A percentile compares a stretch with the other conserved stretches of the same genome.
Evolutionary conservation across 495 filamentous ascomycete genomes (phyloP).

Genomic region (Chaetomium cochliodes): DNA sequence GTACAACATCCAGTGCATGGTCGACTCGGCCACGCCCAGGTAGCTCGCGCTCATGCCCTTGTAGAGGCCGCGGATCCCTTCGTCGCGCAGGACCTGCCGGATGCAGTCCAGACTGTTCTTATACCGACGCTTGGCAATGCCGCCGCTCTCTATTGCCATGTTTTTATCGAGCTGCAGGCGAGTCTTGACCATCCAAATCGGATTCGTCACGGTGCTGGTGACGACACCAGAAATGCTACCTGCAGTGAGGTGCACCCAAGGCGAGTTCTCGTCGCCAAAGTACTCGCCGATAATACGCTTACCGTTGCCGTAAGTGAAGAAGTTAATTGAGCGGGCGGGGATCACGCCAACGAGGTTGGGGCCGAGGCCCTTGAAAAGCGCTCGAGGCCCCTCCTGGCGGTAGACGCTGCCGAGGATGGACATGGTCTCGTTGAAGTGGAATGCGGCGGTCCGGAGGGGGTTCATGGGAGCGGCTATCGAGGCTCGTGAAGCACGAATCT

Average conservation of each 20-base stretch:
- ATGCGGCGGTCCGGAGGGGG: slow-evolving; percentile 49
- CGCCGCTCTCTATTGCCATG: slow-evolving; percentile 49
- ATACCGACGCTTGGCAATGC: slow-evolving; percentile 59
- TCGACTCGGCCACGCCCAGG: slow-evolving; percentile 79
- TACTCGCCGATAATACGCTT: slow-evolving; percentile 70
- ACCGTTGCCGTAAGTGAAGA: slow-evolving; percentile 85
- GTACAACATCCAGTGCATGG: slow-evolving; percentile 84
- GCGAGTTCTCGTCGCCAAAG: slow-evolving; percentile 62
- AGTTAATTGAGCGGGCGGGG: slow-evolving; percentile 82
- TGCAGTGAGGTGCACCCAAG: slow-evolving; percentile 69
- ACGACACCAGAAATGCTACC: slow-evolving; percentile 73
- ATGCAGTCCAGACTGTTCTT: slow-evolving; percentile 81
- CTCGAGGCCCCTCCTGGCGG: slow-evolving; percentile 72
- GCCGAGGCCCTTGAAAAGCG: slow-evolving; percentile 84
- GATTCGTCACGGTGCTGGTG: slow-evolving; percentile 84
- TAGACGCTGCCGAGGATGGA: slow-evolving; percentile 78
- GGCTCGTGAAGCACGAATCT: slow-evolving; percentile 51
- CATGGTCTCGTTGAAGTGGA: slow-evolving; percentile 73
- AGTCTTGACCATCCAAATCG: slow-evolving; percentile 92
- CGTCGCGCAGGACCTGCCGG: slow-evolving; percentile 68
- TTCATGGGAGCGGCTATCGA: slow-evolving; percentile 42
- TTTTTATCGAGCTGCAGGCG: slow-evolving; percentile 82
- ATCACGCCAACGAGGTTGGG: slow-evolving; percentile 86
- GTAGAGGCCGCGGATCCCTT: slow-evolving; percentile 77
- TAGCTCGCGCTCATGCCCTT: slow-evolving; percentile 85